A percentile compares a stretch with the other conserved stretches of the same genome.
phyloP scores from a whole-genome alignment of 176 grass and related monocot species.

The Oryza meyeriana region DNA sequence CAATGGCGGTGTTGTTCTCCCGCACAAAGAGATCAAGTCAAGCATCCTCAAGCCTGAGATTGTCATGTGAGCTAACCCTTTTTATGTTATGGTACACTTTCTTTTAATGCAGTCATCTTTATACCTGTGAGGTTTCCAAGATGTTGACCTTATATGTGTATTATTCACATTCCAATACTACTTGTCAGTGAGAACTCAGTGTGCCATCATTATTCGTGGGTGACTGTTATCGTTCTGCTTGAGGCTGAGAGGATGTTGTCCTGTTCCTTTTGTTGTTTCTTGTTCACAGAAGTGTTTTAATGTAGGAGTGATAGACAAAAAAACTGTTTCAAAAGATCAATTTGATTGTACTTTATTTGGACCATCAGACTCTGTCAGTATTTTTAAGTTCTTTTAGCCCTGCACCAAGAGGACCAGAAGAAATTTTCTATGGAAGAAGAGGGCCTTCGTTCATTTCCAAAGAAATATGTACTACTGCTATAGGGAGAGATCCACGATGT shows the following conservation, averaged over 20 bases:
- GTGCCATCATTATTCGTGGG: neutral
- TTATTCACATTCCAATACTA: neutral
- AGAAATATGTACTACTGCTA: neutral
- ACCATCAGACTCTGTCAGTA: neutral
- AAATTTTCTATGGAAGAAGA: neutral
- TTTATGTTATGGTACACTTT: slow-evolving; percentile 7
- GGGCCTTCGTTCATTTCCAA: neutral
- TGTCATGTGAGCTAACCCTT: slow-evolving; percentile 68
- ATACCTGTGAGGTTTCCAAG: slow-evolving; percentile 7
- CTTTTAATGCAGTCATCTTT: slow-evolving; percentile 10
- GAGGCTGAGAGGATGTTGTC: neutral
- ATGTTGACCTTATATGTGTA: slow-evolving; percentile 24
- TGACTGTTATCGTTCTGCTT: slow-evolving; percentile 13
- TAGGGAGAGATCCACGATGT: neutral
- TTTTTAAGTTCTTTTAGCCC: neutral
- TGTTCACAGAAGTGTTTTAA: slow-evolving; percentile 12
- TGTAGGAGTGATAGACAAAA: slow-evolving; percentile 1
- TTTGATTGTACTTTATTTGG: neutral
- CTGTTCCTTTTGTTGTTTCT: neutral
- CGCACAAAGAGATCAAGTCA: slow-evolving; percentile 92
- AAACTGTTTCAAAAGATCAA: neutral
- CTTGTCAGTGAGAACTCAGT: neutral
- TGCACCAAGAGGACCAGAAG: neutral
- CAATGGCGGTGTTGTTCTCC: slow-evolving; percentile 86
- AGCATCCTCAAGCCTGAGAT: slow-evolving; percentile 96